Conservation (phyloP, 2,329 filamentous ascomycete species). For the Raffaelea albimanens region DNA sequence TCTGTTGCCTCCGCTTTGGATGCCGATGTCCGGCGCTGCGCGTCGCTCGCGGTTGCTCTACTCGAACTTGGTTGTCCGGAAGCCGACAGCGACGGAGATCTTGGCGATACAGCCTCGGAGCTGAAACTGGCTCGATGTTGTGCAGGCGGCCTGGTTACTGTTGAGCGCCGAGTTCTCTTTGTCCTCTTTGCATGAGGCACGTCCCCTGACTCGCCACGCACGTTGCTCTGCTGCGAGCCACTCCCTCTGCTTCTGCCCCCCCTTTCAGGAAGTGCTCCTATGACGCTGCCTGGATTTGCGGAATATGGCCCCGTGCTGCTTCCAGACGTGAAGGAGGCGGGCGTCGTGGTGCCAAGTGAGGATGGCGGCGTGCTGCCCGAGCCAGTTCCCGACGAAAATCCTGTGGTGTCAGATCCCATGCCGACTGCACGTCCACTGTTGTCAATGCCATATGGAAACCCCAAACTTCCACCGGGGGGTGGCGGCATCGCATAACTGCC, state of each 20-base stretch:
- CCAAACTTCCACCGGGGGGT: background rate
- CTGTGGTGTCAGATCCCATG: background rate
- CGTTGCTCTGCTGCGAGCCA: too few relatives aligned
- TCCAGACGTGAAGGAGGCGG: background rate
- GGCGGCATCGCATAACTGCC: background rate
- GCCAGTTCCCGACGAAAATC: background rate
- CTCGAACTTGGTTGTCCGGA: background rate
- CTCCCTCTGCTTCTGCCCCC: background rate
- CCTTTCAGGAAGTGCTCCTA: background rate
- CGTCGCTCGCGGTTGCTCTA: constrained; percentile 15
- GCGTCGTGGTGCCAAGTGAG: background rate
- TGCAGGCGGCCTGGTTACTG: background rate
- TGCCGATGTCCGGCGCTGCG: constrained; percentile 17
- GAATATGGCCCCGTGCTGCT: constrained; percentile 1
- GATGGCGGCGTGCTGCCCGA: background rate
- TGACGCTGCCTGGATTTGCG: background rate
- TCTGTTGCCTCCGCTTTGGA: constrained; percentile 19
- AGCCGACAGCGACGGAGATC: background rate
- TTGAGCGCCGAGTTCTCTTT: constrained; percentile 1
- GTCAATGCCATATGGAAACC: background rate
- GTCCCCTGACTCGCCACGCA: background rate
- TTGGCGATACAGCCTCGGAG: background rate
- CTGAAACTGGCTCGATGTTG: background rate
- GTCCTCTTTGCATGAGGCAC: background rate
- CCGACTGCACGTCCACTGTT: background rate